Evolutionary conservation across 805 yeast genomes (phyloP).

Genomic region (Candida michaelii): DNA sequence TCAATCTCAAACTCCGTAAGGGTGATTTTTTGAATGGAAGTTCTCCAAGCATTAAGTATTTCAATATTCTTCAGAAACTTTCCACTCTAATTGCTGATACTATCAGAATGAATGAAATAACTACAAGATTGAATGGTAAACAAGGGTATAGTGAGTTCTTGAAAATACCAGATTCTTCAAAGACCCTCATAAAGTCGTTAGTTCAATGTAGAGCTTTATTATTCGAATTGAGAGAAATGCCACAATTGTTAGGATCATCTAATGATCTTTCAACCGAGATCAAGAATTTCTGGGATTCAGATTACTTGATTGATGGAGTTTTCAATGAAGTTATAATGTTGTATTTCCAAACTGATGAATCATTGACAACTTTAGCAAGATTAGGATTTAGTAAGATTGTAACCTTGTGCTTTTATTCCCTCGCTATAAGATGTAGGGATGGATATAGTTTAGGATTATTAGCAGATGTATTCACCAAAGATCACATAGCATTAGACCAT

Average conservation of each 20-base stretch:
- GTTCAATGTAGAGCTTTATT: constrained; percentile 36
- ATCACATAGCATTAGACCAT: neutral
- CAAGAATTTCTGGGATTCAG: constrained; percentile 26
- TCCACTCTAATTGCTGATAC: constrained; percentile 44
- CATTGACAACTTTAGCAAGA: constrained; percentile 37
- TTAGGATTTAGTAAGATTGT: constrained; percentile 30
- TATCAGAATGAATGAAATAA: constrained; percentile 57
- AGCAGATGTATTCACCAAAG: neutral
- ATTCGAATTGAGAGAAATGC: constrained; percentile 15
- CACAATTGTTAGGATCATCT: constrained; percentile 10
- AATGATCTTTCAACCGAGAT: constrained; percentile 16
- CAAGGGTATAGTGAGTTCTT: constrained; percentile 25
- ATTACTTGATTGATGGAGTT: constrained; percentile 27
- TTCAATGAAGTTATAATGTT: constrained; percentile 40
- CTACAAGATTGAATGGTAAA: constrained; percentile 50
- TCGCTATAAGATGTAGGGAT: constrained; percentile 12
- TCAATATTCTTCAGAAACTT: constrained; percentile 19
- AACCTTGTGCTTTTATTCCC: constrained; percentile 23
- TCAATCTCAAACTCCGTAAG: constrained; percentile 15
- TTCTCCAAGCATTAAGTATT: constrained; percentile 14
- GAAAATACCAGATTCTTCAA: constrained; percentile 26
- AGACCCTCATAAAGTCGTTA: constrained; percentile 39
- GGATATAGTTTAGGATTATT: neutral
- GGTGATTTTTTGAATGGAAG: constrained; percentile 12
- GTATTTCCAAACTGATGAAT: constrained; percentile 46